Evolutionary conservation across 306 rosid genomes (phyloP).

Genomic region (Carpinus viminea): DNA sequence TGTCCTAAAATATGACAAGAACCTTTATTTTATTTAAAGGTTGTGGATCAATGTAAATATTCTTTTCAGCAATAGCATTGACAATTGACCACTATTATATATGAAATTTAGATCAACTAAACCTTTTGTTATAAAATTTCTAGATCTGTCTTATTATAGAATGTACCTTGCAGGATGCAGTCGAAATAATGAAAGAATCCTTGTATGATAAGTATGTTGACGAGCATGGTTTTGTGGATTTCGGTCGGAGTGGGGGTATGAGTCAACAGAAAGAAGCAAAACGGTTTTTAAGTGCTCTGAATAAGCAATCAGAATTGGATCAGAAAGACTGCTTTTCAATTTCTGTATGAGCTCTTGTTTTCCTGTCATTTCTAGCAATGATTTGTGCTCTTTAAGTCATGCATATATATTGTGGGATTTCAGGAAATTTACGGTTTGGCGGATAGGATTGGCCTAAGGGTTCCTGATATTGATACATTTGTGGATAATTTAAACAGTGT

Average conservation of each 20-base stretch:
- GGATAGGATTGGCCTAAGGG: slow-evolving; percentile 73
- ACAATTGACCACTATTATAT: slow-evolving; percentile 12
- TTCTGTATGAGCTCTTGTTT: slow-evolving; percentile 49
- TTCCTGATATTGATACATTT: slow-evolving; percentile 85
- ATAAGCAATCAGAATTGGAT: slow-evolving; percentile 82
- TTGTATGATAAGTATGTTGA: slow-evolving; percentile 87
- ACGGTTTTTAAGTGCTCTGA: slow-evolving; percentile 85
- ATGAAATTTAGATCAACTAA: background rate
- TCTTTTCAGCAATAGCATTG: slow-evolving; percentile 3
- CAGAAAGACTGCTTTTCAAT: slow-evolving; percentile 84
- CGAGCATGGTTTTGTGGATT: slow-evolving; percentile 88
- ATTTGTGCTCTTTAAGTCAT: slow-evolving; percentile 16
- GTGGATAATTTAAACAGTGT: slow-evolving; percentile 78
- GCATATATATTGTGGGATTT: slow-evolving; percentile 19
- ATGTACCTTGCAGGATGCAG: slow-evolving; percentile 73
- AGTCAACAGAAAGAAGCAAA: slow-evolving; percentile 97
- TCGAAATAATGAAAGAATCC: slow-evolving; percentile 97
- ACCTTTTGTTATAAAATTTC: slow-evolving; percentile 14
- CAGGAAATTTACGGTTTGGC: slow-evolving; percentile 96
- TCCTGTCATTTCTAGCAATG: slow-evolving; percentile 12
- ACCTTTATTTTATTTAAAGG: background rate
- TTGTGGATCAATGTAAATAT: background rate
- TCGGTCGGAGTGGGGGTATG: slow-evolving; percentile 98
- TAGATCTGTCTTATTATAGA: slow-evolving; percentile 12
- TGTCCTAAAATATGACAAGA: background rate